Evolutionary conservation across 2,329 filamentous ascomycete species (phyloP).

Genomic region (Shiraia sp.): DNA sequence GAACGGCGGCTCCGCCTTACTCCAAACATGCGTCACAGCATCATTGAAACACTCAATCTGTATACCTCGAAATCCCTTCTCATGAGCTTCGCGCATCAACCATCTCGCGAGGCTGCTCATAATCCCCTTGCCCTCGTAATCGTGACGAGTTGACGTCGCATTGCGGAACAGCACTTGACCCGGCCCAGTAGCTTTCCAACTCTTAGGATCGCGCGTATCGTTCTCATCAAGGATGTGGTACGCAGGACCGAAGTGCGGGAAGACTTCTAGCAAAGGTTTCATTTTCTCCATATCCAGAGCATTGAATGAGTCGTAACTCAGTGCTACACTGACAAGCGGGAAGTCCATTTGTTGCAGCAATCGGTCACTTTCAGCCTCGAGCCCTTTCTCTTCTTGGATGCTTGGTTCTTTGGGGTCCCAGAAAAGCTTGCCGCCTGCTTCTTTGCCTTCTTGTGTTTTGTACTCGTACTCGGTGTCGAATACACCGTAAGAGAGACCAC

Average conservation of each 20-base stretch:
- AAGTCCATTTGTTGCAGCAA: conserved; percentile 45
- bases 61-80: conserved; percentile 38
- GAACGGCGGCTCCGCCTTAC: conserved; percentile 27
- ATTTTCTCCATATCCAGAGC: conserved; percentile 30
- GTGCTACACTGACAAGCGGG: conserved; percentile 43
- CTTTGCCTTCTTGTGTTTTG: conserved; percentile 35
- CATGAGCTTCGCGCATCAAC: conserved; percentile 43
- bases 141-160: conserved; percentile 41
- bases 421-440: conserved; percentile 28
- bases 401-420: conserved; percentile 26
- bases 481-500: conserved; percentile 43
- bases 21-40: conserved; percentile 37
- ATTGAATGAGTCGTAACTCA: conserved; percentile 40
- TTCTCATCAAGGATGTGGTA: conserved; percentile 24
- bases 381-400: conserved; percentile 18
- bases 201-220: conserved; percentile 27
- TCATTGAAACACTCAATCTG: conserved; percentile 43
- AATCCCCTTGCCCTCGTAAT: conserved; percentile 39
- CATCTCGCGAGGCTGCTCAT: conserved; percentile 43
- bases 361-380: conserved; percentile 22
- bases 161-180: conserved; percentile 43
- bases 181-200: conserved; percentile 32
- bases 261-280: conserved; percentile 18
- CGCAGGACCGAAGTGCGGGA: conserved; percentile 29
- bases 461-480: conserved; percentile 46